Base-by-base conservation (phyloP, 768 basidiomycete species). In the Dioszegia crocea region DNA sequence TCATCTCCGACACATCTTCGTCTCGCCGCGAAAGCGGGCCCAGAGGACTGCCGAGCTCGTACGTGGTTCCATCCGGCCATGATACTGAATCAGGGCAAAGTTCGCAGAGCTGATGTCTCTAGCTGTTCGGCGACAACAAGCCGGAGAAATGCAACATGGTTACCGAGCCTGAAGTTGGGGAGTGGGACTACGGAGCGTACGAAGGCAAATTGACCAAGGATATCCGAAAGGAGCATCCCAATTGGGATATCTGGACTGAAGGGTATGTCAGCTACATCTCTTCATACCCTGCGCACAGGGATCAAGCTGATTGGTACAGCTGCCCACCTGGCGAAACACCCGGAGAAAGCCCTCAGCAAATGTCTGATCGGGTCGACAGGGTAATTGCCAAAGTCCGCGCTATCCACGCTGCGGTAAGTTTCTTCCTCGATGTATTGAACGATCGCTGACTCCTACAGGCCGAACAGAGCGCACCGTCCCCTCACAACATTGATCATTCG, bases 151-250 rank as follows among this genome's bases (percentile, higher is more conserved):
- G 63, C 40, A 44, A 63, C 9, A 65, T 71, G 26, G 40, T 56
- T 26, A 75, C 74, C 3, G 66, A 68, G 16, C 64, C 67, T 14
- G 68, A 71, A 31, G 71, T 77, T 5, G 50, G 80, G 86, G 40
- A 91, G 88, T 70, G 91, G 91, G 88, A 94, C 69, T 94, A 79
- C 80, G 88, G 93, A 10, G 84, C 88, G 8, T 96, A 89, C 70
- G 92, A 94, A 73, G 92, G 91, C 4, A 82, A 92, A 40, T 74
- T 82, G 26, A 80, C 85, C n/a, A 78, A 83, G n/a, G 88, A 94
- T 66, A 94, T 94, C 66, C 79, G 84, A 61, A 81, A 80, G 48
- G 81, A 78, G 56, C 82, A 79, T 50, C 79, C 82, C 3, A 74
- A 70, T 31, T 97, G 91, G 91, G 68, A 74, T n/a, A 91, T 93